phyloP scores from a whole-genome alignment of 495 filamentous ascomycete genomes.

The Entonaema liquescens region DNA sequence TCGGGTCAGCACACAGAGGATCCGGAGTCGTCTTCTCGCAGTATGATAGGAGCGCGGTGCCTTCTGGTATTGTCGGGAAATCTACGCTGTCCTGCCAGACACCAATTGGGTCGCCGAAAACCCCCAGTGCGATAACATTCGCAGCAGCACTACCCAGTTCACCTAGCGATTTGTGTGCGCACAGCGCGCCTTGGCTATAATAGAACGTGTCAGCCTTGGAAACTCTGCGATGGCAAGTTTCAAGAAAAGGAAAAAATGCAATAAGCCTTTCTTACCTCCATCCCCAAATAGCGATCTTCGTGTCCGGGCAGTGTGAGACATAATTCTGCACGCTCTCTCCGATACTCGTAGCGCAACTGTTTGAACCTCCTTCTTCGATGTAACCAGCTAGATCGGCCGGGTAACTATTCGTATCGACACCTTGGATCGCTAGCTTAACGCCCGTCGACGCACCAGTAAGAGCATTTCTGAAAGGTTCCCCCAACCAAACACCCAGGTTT shows the following conservation, averaged over 20 bases:
- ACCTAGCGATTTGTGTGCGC: constrained; percentile 35
- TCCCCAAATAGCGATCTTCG: constrained; percentile 38
- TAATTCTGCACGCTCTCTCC: constrained; percentile 29
- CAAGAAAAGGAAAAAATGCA: not conserved
- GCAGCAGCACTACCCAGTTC: constrained; percentile 17
- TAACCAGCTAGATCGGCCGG: constrained; percentile 38
- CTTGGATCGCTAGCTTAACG: constrained; percentile 32
- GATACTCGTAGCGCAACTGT: constrained; percentile 31
- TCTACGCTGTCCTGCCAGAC: constrained; percentile 34
- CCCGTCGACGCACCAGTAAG: constrained; percentile 12
- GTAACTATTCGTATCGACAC: constrained; percentile 34
- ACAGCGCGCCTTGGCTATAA: constrained; percentile 39
- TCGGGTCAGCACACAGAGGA: constrained; percentile 25
- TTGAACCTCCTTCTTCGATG: constrained; percentile 32
- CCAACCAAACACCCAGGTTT: constrained; percentile 38
- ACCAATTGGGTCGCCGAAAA: constrained; percentile 35
- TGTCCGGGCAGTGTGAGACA: constrained; percentile 20
- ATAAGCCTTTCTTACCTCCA: constrained; percentile 33
- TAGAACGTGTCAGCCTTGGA: not conserved
- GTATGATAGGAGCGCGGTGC: constrained; percentile 24
- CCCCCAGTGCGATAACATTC: constrained; percentile 38
- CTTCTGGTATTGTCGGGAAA: constrained; percentile 25
- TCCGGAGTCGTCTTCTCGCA: constrained; percentile 36
- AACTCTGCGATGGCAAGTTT: not conserved
- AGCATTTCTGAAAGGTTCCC: constrained; percentile 32